Evolutionary conservation across 2,329 filamentous ascomycete genomes (phyloP), one percentile per base, ranked within the genome.

Genomic region (Metarhizium robertsii): DNA sequence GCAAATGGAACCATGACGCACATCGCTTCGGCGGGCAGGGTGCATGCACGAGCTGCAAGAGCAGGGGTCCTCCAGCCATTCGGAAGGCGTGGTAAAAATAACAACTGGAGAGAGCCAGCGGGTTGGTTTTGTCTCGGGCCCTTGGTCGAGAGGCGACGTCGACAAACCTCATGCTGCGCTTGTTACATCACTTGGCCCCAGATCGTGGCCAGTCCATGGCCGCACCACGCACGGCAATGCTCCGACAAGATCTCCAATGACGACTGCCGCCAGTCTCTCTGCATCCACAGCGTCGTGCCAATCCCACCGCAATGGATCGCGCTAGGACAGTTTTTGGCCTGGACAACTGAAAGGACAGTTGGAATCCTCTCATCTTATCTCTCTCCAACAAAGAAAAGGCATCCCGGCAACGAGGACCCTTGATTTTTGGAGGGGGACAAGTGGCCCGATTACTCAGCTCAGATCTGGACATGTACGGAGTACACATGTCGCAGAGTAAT

Each of bases 21-120:
- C 62, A 62, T 64, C 59, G 59, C 61, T 61, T 55, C 25, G 59
- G 54, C 57, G 53, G 53, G 55, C 50, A 55, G 54, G 43, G 50
- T 50, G 53, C 53, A 55, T 43, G 51, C 55, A 53, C 32, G 46
- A 58, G 53, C 53, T 43, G 51, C 55, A 53, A 34, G 46, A 58
- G 46, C 42, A 43, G 56, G 61, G 59, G 60, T 10, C 36, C 18
- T 16, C 50, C 53, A 50, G 42, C 55, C 57, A 57, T 14, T 52
- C 56, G 54, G 53, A 51, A 42, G 50, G 13, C 16, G 36, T 34
- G 53, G 38, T 67, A 67, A 67, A 67, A 67, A 67, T 67, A 67
- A 66, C 65, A 62, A 36, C 55, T n/a, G 52, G 53, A 45, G 43
- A 34, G 49, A 55, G 56, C 50, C 53, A 40, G 47, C 38, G n/a